phyloP scores from a whole-genome alignment of 345 rosid genomes.

The Sonneratia alba region DNA sequence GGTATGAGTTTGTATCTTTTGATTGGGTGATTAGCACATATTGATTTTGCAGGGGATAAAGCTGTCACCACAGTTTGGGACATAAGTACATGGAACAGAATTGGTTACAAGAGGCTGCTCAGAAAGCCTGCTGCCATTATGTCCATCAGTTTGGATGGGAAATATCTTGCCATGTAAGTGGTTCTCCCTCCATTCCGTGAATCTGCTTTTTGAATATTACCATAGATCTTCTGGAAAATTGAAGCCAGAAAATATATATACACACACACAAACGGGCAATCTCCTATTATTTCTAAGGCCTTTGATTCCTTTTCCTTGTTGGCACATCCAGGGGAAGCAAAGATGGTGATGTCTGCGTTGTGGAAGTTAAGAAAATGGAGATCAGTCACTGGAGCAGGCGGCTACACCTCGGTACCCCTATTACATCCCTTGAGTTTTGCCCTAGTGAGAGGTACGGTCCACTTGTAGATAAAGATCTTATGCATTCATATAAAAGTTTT shows the following conservation, averaged over 20 bases:
- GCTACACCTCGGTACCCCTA: slow-evolving; percentile 67
- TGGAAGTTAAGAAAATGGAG: slow-evolving; percentile 88
- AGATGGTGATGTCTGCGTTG: slow-evolving; percentile 81
- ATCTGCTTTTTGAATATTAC: neutral
- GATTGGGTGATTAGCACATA: slow-evolving; percentile 6
- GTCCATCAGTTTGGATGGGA: slow-evolving; percentile 89
- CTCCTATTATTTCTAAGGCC: neutral
- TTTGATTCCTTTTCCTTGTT: neutral
- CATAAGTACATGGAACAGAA: slow-evolving; percentile 86
- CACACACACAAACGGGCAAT: neutral
- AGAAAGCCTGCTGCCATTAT: slow-evolving; percentile 66
- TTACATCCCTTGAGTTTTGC: slow-evolving; percentile 72
- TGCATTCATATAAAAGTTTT: neutral
- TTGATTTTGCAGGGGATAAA: slow-evolving; percentile 49
- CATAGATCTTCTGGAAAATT: neutral
- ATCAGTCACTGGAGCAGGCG: slow-evolving; percentile 81
- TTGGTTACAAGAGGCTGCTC: slow-evolving; percentile 80
- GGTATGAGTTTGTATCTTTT: neutral
- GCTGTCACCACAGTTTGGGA: slow-evolving; percentile 67
- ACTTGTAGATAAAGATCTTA: neutral
- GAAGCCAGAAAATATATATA: neutral
- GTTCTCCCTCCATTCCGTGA: neutral
- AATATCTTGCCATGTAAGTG: slow-evolving; percentile 85
- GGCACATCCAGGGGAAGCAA: slow-evolving; percentile 58
- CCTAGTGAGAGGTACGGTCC: slow-evolving; percentile 59